Percentiles rank a stretch among this genome's conserved stretches.
These are phyloP conservation scores for Barnettozyma hawaiiensis DNA, from an alignment of 1,139 yeast genomes.

Conservation along the genomic window DNA sequence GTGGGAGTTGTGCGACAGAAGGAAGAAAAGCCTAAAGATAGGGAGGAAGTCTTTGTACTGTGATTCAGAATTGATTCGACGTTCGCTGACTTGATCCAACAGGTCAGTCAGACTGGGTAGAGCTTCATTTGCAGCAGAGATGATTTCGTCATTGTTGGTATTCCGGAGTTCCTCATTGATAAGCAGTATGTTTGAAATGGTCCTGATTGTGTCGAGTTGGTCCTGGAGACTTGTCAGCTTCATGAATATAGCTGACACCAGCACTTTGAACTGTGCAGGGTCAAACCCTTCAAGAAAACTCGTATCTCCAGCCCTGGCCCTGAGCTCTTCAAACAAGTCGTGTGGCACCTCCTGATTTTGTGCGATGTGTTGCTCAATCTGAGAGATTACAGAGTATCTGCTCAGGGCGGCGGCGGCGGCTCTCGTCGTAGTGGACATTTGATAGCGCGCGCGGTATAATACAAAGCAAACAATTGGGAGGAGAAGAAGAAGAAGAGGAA, in stretches of 20 bases:
- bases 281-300: constrained; percentile 16
- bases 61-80: constrained; percentile 21
- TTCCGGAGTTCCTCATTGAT: constrained; percentile 17
- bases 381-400: constrained; percentile 1
- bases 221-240: constrained; percentile 9
- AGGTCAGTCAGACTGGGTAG: constrained; percentile 15
- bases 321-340: constrained; percentile 10
- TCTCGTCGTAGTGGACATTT: not conserved
- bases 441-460: too few species aligned
- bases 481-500: not conserved
- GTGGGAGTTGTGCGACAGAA: constrained; percentile 17
- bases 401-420: constrained; percentile 1
- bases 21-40: constrained; percentile 24
- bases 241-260: constrained; percentile 12
- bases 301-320: constrained; percentile 14
- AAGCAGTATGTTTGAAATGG: constrained; percentile 20
- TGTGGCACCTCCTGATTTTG: not conserved
- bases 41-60: constrained; percentile 24
- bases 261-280: constrained; percentile 4
- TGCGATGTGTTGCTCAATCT: constrained; percentile 3
- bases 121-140: not conserved
- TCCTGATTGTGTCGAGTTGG: constrained; percentile 19
- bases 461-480: too few species aligned
- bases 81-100: constrained; percentile 24
- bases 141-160: not conserved